Base-by-base conservation (phyloP, 495 filamentous ascomycete species). In the Cercophora samala region DNA sequence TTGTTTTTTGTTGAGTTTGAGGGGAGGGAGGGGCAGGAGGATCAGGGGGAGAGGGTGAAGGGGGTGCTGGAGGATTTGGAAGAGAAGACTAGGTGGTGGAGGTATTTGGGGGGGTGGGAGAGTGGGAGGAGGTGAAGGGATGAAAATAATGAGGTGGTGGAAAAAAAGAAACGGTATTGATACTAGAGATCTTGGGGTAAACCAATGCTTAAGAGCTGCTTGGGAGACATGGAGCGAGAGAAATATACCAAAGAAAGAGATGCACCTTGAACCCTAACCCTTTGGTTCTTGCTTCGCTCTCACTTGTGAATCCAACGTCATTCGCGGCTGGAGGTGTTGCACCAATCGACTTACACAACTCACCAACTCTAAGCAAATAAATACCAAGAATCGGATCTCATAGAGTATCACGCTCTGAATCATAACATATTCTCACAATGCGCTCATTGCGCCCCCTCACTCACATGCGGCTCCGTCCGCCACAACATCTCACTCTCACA, bases 1-100 rank as follows among this genome's bases (percentile, higher is more conserved):
- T 85, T 97, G 25, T 97, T 98, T 78, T 90, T 99, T 76, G 89
- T 97, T 22, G 95, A 98, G 81, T 92, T 96, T 74, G 84, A 90
- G 74, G 88, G 89, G 5, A 80, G 80, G 68, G 72, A 73, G 53
- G 66, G 74, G 42, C 75, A 81, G 53, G 85, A 4, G 53, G 53
- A 84, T 58, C 80, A 81, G 25, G 75, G 79, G 25, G 83, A 83
- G 26, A 75, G 78, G 62, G 87, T 89, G 0, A 80, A 83, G 65
- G 71, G 74, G 58, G 84, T 82, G 59, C 68, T 91, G 54, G 73
- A 72, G 3, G 75, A 75, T 46, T 69, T 80, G 24, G 78, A 71
- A n/a, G 64, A 63, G 37, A 75, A 80, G 64, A 79, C 83, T 1
- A 65, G 76, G 70, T 75, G 73, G 46, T 85, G 80, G 69, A 81